A percentile compares a stretch with the other conserved stretches of the same genome.
phyloP scores from a whole-genome alignment of 2,329 filamentous ascomycete genomes.

The Ceratocystis eucalypticola region DNA sequence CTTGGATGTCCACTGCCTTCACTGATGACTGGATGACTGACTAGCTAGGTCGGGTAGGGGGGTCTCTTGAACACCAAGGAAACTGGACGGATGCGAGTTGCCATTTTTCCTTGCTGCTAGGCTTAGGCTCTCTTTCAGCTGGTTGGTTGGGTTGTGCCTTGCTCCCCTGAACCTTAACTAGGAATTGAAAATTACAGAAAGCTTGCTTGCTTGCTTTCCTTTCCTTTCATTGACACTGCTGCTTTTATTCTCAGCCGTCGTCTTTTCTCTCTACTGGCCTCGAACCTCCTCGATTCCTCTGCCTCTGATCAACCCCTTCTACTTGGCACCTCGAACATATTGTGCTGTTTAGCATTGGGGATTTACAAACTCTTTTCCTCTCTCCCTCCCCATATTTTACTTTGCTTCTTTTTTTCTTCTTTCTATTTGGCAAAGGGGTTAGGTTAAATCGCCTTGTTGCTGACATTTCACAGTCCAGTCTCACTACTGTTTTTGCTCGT shows the following conservation, averaged over 20 bases:
- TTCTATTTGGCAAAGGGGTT: background rate
- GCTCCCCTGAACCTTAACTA: slow-evolving; percentile 12
- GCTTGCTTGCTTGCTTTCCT: slow-evolving; percentile 11
- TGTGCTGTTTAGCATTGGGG: background rate
- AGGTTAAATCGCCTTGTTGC: slow-evolving; percentile 1
- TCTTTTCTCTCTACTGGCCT: background rate
- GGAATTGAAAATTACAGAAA: slow-evolving; percentile 9
- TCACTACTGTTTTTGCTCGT: slow-evolving; percentile 3
- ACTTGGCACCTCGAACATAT: background rate
- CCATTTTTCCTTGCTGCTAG: slow-evolving; percentile 9
- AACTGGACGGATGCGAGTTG: slow-evolving; percentile 1
- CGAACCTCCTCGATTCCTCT: background rate
- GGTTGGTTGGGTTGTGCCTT: slow-evolving; percentile 9
- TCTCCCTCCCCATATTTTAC: background rate
- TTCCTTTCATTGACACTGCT: slow-evolving; percentile 7
- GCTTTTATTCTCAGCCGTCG: background rate
- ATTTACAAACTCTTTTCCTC: background rate
- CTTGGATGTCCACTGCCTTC: background rate
- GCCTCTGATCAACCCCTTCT: background rate
- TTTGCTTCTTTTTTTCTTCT: background rate
- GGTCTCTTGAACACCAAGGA: background rate
- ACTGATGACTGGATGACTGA: background rate
- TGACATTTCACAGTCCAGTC: slow-evolving; percentile 7
- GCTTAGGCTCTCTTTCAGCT: slow-evolving; percentile 3
- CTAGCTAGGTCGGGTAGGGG: background rate